Evolutionary conservation across 176 grass and related monocot species (phyloP).

Genomic region (Carex kokanica): DNA sequence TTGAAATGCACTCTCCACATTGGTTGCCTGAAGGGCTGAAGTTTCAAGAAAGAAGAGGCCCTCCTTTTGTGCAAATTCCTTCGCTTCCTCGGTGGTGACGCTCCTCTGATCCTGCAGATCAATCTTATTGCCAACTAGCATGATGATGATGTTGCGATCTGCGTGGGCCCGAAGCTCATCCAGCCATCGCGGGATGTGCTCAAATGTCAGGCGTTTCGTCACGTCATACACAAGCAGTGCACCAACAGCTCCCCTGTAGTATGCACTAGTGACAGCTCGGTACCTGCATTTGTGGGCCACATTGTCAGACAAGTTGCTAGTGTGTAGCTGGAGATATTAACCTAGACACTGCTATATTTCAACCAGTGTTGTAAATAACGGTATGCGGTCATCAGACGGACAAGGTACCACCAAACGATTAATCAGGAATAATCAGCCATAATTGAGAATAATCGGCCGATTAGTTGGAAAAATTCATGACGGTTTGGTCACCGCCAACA

Average conservation of each 20-base stretch:
- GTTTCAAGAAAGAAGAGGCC: slow-evolving; percentile 73
- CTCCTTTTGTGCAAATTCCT: slow-evolving; percentile 74
- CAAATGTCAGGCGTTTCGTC: slow-evolving; percentile 68
- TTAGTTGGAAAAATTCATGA: no score
- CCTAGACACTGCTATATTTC: background rate
- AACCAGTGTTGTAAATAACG: no score
- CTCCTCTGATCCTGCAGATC: slow-evolving; percentile 58
- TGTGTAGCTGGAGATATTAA: background rate
- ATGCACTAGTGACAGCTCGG: slow-evolving; percentile 69
- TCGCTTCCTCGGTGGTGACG: slow-evolving; percentile 51
- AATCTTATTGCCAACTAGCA: slow-evolving; percentile 74
- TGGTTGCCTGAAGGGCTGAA: slow-evolving; percentile 53
- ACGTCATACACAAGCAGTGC: slow-evolving; percentile 68
- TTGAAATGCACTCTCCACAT: slow-evolving; percentile 60
- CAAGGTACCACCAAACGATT: no score
- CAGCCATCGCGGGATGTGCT: slow-evolving; percentile 76
- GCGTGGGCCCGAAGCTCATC: slow-evolving; percentile 67
- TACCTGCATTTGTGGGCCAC: slow-evolving; percentile 35
- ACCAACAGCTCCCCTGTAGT: slow-evolving; percentile 64
- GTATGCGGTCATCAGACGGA: no score
- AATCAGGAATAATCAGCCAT: no score
- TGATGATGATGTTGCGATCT: slow-evolving; percentile 74
- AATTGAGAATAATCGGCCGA: no score
- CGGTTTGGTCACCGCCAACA: no score
- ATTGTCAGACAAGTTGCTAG: background rate